Conservation (phyloP, 75 land plant species). For the Pinus tabuliformis region DNA sequence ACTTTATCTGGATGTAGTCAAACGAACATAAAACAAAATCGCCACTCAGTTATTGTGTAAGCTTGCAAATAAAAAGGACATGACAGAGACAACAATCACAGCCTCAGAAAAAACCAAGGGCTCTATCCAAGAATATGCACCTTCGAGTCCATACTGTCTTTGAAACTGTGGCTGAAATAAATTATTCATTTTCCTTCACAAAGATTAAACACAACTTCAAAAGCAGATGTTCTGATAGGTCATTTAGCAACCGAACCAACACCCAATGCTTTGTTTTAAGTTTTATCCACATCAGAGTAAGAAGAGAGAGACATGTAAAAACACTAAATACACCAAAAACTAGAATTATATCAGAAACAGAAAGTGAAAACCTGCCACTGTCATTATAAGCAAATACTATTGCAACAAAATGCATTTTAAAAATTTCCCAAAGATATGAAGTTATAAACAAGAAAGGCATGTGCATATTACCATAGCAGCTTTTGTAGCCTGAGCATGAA, state of each 20-base stretch:
- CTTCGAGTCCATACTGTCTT: neutral
- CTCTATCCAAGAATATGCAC: too few species aligned
- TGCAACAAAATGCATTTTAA: neutral
- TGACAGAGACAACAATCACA: too few species aligned
- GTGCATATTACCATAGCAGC: slow-evolving; percentile 56
- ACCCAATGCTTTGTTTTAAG: neutral
- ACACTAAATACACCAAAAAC: neutral
- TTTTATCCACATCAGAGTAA: neutral
- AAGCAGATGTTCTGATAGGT: neutral
- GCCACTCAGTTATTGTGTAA: too few species aligned
- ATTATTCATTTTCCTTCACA: neutral
- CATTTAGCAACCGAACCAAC: neutral
- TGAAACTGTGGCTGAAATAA: neutral
- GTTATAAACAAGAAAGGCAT: neutral
- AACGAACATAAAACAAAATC: too few species aligned
- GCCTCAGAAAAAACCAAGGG: too few species aligned
- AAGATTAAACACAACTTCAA: neutral
- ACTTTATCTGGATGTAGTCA: too few species aligned
- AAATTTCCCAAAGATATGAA: neutral
- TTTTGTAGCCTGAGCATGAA: slow-evolving; percentile 58
- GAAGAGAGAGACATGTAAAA: neutral
- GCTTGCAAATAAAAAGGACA: too few species aligned
- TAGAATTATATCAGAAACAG: neutral
- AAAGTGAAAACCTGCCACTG: neutral
- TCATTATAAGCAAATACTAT: neutral